Evolutionary conservation across 305 asterid genomes (phyloP).

Genomic region (Coffea humblotiana): DNA sequence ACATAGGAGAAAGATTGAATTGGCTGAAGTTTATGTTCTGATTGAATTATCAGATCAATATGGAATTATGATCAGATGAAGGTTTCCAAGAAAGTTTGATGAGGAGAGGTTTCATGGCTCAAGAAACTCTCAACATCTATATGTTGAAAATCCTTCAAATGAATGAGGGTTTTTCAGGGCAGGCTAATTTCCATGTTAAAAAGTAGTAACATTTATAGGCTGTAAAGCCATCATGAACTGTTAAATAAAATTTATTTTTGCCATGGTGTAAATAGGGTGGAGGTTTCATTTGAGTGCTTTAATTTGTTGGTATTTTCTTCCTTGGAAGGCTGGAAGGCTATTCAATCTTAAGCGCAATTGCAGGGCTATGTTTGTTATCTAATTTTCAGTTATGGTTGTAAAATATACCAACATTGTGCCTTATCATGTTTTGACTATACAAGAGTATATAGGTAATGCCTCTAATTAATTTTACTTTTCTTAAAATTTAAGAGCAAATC

Average conservation of each 20-base stretch:
- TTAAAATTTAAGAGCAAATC: too few relatives aligned
- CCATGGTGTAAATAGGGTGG: neutral
- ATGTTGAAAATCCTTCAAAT: neutral
- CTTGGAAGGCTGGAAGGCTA: neutral
- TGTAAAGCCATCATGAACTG: neutral
- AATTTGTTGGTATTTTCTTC: neutral
- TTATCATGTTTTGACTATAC: too few relatives aligned
- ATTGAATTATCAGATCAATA: slow-evolving; percentile 5
- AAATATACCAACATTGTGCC: too few relatives aligned
- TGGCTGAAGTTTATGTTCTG: neutral
- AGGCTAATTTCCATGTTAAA: neutral
- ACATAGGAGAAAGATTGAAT: neutral
- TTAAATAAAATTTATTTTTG: neutral
- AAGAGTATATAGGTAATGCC: too few relatives aligned
- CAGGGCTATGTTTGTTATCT: neutral
- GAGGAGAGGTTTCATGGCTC: neutral
- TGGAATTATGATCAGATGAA: neutral
- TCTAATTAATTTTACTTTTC: too few relatives aligned
- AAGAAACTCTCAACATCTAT: neutral
- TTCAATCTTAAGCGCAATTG: neutral
- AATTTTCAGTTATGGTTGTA: neutral
- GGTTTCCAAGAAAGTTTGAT: neutral
- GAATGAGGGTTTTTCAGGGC: slow-evolving; percentile 2
- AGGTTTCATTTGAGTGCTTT: neutral
- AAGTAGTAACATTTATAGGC: neutral